These are phyloP conservation scores for Scutellaria barbata DNA, from an alignment of 257 asterid genomes.

Conservation along the genomic window DNA sequence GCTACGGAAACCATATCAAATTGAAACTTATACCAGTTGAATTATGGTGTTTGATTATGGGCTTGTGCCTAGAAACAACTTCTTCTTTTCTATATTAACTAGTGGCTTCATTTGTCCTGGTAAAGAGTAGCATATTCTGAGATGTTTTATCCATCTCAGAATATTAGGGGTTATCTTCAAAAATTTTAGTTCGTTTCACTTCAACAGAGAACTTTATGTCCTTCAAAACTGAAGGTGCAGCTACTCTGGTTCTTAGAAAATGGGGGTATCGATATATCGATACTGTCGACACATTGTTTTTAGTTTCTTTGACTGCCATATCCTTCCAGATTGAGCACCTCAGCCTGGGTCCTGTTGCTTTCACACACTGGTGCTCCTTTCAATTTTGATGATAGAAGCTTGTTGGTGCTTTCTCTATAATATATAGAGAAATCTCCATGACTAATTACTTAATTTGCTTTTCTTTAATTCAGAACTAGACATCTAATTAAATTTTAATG, in stretches of 20 bases:
- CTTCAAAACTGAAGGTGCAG: background rate
- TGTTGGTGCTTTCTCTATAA: background rate
- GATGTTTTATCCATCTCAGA: background rate
- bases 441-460: background rate
- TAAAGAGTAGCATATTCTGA: background rate
- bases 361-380: background rate
- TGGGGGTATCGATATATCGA: background rate
- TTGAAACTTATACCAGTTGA: background rate
- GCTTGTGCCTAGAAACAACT: background rate
- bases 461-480: constrained; percentile 16
- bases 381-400: background rate
- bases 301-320: constrained; percentile 2
- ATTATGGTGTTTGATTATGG: constrained; percentile 4
- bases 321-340: background rate
- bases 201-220: background rate
- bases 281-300: background rate
- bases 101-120: background rate
- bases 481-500: constrained; percentile 8
- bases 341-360: background rate
- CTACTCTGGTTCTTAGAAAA: background rate
- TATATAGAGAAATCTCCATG: background rate
- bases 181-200: background rate
- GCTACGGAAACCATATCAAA: background rate
- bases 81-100: background rate
- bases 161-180: background rate